Evolutionary conservation across 495 filamentous ascomycete genomes (phyloP).

Genomic region (Baudoinia panamericana): DNA sequence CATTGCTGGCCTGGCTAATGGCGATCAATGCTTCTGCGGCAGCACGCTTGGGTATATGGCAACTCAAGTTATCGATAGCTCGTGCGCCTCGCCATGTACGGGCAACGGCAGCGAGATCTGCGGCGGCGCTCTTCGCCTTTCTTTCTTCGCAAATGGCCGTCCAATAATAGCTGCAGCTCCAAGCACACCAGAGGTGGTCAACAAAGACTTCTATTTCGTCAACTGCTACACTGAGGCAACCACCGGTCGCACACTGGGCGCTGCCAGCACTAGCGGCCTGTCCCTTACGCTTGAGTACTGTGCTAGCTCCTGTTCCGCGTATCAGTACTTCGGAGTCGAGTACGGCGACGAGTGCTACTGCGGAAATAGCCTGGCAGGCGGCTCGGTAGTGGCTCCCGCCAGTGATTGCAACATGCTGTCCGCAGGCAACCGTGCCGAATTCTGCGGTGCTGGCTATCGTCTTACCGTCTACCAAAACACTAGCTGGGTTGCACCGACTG

Average conservation of each 20-base stretch:
- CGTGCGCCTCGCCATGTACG: constrained; percentile 6
- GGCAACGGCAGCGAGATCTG: constrained; percentile 17
- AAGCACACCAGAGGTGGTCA: constrained; percentile 2
- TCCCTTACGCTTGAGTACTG: constrained; percentile 15
- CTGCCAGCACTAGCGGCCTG: not conserved
- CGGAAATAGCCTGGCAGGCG: constrained; percentile 5
- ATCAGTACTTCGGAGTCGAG: constrained; percentile 34
- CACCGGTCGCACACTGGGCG: constrained; percentile 9
- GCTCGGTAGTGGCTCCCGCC: not conserved
- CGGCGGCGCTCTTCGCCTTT: constrained; percentile 10
- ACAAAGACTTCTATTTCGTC: constrained; percentile 2
- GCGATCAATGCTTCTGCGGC: constrained; percentile 18
- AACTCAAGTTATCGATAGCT: constrained; percentile 8
- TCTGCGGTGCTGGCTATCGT: constrained; percentile 19
- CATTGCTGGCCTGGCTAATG: constrained; percentile 22
- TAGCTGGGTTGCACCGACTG: constrained; percentile 4
- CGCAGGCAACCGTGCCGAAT: constrained; percentile 12
- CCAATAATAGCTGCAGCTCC: constrained; percentile 4
- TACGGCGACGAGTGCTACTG: constrained; percentile 32
- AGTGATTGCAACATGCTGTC: constrained; percentile 12
- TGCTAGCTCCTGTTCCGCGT: constrained; percentile 24
- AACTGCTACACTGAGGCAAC: constrained; percentile 12
- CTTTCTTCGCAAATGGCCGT: constrained; percentile 28
- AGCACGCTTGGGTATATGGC: constrained; percentile 7
- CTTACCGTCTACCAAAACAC: constrained; percentile 18